phyloP scores from a whole-genome alignment of 768 basidiomycete species.

The Lactarius sp. region DNA sequence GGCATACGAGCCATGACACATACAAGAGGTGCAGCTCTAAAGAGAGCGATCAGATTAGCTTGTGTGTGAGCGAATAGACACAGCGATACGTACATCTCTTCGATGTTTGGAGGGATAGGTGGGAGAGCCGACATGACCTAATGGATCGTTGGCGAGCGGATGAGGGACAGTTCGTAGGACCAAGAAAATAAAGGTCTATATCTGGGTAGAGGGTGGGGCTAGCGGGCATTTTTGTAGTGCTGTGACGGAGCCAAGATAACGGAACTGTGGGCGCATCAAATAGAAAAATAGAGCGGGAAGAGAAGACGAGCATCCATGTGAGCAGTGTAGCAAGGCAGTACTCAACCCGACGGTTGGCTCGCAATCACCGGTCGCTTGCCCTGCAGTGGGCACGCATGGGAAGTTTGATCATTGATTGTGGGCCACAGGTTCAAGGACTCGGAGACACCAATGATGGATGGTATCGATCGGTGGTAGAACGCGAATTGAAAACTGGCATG shows the following conservation, averaged over 20 bases:
- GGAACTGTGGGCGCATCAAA: not conserved
- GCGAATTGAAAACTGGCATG: no score
- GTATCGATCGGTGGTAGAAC: no score
- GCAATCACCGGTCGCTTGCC: no score
- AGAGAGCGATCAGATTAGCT: not conserved
- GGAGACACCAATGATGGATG: no score
- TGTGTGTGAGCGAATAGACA: not conserved
- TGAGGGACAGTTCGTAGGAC: not conserved
- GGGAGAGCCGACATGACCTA: not conserved
- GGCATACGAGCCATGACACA: not conserved
- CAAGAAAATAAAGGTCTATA: not conserved
- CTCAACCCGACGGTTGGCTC: no score
- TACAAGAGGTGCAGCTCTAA: slow-evolving; percentile 11
- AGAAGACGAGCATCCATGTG: not conserved
- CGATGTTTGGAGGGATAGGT: not conserved
- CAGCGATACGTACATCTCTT: not conserved
- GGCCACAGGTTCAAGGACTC: no score
- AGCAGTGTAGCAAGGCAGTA: not conserved
- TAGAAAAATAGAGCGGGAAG: not conserved
- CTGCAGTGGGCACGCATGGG: no score
- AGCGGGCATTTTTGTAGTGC: not conserved
- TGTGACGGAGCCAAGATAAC: not conserved
- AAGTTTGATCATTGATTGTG: no score
- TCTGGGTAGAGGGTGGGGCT: not conserved
- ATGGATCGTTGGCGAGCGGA: not conserved